Evolutionary conservation across 495 filamentous ascomycete genomes (phyloP), one percentile per base, ranked within the genome.

Genomic region (Venustampulla echinocandica): DNA sequence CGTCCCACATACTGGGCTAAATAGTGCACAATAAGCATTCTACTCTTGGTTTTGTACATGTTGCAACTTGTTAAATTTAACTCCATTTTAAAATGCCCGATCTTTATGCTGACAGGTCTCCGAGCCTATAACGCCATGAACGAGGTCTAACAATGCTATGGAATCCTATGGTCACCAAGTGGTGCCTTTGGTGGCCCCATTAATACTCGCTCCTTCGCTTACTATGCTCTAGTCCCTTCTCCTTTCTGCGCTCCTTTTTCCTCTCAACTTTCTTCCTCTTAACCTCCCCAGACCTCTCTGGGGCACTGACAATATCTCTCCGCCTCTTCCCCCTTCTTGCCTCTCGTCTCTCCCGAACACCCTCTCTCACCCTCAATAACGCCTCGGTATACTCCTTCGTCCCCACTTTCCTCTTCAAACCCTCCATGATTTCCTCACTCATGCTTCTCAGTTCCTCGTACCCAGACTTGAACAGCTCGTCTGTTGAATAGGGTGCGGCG

Each of bases 261-360:
- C 79, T 81, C 55, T 90, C 89, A 47, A 82, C 79, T 68, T 84
- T 90, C 65, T 80, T 84, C 64, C 75, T 79, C 80, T 97, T 98
- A 54, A 82, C 79, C 57, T 71, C 70, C 10, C 80, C 86, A 47
- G 75, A 75, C 54, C 70, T 80, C 69, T 95, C 87, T 9, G 92
- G 90, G 49, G 83, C 77, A 21, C 71, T 74, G 15, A 98, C 81
- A 21, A 84, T 82, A 57, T 90, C 88, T 47, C 96, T 83, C 59
- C 82, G 83, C 54, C 92, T 71, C 74, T 98, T 96, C 43, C 68
- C 74, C 32, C 82, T 79, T 60, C 92, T 67, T 40, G 75, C 76
- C 53, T 84, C 79, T 50, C 92, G 73, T 56, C 81, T 75, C 57
- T 71, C 72, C 57, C 74, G 77, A 11, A 90, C 80, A 22, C 65